Base-by-base conservation (phyloP, 2,329 filamentous ascomycete species). In the Cladosporium colombiae region DNA sequence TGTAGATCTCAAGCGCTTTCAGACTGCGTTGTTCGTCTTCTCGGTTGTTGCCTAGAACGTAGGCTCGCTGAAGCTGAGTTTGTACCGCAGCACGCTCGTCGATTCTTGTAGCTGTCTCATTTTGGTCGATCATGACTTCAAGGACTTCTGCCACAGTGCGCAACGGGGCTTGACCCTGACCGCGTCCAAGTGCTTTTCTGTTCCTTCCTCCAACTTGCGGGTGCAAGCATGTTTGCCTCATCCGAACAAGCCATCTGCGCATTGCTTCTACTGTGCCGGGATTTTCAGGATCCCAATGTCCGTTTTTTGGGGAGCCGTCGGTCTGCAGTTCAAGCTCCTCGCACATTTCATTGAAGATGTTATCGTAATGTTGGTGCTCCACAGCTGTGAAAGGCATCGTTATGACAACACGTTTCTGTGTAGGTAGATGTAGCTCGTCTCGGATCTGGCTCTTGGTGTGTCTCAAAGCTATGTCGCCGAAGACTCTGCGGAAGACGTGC, bases 111-210 rank as follows among this genome's bases (percentile, higher is more conserved):
- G 79, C 75, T 6, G 81, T 81, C 65, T 94, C 91, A 52, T 90
- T 93, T 73, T 94, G 89, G 64, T 97, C 92, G 66, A 97, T 89
- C 94, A 99, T 97, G 5, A 89, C 88, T 69, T 92, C 89, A 13
- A 99, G 81, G 1, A 98, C 94, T 76, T 98, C 91, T 21, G 89
- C 86, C 1, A 97, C 89, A 0, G 93, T 96, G 14, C 91, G 85
- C 69, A 97, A 82, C 0, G 91, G 89, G 0, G 86, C 88, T 46
- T 64, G 62, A 62, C 83, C 83, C 58, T 83, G 86, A 53, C 85
- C 83, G 23, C 77, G 75, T 1, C 89, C 89, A 6, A 91, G 78
- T 0, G 86, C 84, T 68, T 84, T 85, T 16, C 89, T 83, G 70
- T 89, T 90, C 35, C 85, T 85, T 11, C 84, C 84, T 21, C 90